phyloP scores from a whole-genome alignment of 2,329 filamentous ascomycete species.

The Teratosphaeria destructans region DNA sequence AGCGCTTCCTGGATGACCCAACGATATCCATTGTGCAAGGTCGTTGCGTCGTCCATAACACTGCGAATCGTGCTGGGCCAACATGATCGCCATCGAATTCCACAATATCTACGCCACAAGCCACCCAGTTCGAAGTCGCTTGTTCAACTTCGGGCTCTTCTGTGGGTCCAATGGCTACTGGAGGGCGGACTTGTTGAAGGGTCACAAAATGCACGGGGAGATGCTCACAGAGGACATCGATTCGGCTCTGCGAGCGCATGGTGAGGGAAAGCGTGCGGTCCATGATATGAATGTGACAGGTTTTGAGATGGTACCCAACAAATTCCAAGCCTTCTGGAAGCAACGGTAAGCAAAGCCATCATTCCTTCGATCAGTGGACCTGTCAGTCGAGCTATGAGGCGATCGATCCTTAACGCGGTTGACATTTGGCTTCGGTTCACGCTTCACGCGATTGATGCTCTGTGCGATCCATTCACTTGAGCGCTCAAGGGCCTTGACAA shows the following conservation, averaged over 20 bases:
- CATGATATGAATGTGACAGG: constrained; percentile 31
- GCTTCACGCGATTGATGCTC: not conserved
- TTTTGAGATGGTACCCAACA: not conserved
- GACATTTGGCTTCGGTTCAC: not conserved
- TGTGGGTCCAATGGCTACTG: constrained; percentile 42
- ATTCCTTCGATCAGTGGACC: not conserved
- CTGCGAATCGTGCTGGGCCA: constrained; percentile 31
- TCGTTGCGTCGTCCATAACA: constrained; percentile 40
- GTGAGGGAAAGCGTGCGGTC: constrained; percentile 33
- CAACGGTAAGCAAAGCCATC: not conserved
- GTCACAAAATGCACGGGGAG: constrained; percentile 38
- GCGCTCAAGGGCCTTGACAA: too few species aligned
- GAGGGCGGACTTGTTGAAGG: constrained; percentile 33
- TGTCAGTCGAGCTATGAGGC: not conserved
- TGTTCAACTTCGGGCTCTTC: constrained; percentile 41
- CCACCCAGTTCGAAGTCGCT: constrained; percentile 6
- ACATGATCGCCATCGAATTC: too few species aligned
- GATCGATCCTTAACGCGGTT: not conserved
- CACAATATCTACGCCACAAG: too few species aligned
- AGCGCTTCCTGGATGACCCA: too few species aligned
- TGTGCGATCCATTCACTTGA: too few species aligned
- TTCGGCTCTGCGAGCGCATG: constrained; percentile 37
- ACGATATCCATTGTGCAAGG: constrained; percentile 15
- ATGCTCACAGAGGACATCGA: constrained; percentile 44
- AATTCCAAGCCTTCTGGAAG: not conserved